A percentile compares a stretch with the other conserved stretches of the same genome.
These are phyloP conservation scores for Domatiomyces globalis DNA, from an alignment of 2,329 filamentous ascomycete species.

Conservation along the genomic window DNA sequence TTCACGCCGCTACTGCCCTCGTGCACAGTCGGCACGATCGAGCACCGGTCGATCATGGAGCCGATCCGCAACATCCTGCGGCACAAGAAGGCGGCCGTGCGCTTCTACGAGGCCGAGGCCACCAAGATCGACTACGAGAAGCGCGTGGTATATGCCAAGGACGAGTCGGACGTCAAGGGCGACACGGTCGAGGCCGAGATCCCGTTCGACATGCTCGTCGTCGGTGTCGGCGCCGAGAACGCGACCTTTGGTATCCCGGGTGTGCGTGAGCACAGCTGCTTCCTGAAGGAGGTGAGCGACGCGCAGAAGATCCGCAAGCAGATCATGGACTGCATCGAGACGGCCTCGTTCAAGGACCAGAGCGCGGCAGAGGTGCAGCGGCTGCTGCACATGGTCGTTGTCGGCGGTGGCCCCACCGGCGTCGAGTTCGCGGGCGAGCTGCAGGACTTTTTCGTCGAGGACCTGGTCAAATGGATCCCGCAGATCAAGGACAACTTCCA, in stretches of 20 bases:
- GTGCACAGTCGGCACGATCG: slow-evolving; percentile 92
- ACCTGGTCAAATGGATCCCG: slow-evolving; percentile 95
- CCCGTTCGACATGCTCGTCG: slow-evolving; percentile 93
- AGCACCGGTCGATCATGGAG: slow-evolving; percentile 99
- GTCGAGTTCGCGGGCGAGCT: slow-evolving; percentile 98
- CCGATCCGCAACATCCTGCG: slow-evolving; percentile 90
- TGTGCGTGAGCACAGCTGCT: slow-evolving; percentile 88
- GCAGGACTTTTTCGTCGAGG: slow-evolving; percentile 96
- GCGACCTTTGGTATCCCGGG: slow-evolving; percentile 96
- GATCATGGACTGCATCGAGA: slow-evolving; percentile 99
- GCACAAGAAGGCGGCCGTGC: slow-evolving; percentile 83
- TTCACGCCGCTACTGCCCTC: slow-evolving; percentile 96
- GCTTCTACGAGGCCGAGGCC: slow-evolving; percentile 95
- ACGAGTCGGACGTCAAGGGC: slow-evolving; percentile 87
- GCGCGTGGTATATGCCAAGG: slow-evolving; percentile 76
- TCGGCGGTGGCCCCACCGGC: slow-evolving; percentile 85
- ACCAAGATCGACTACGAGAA: slow-evolving; percentile 84
- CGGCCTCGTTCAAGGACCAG: slow-evolving; percentile 96
- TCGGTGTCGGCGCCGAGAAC: slow-evolving; percentile 95
- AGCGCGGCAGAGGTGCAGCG: slow-evolving; percentile 74
- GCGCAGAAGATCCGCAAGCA: slow-evolving; percentile 93
- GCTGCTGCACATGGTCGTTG: slow-evolving; percentile 94
- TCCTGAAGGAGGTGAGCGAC: slow-evolving; percentile 95
- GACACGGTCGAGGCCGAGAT: slow-evolving; percentile 71
- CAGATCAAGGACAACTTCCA: slow-evolving; percentile 92